Evolutionary conservation across 306 rosid species (phyloP).

Genomic region (Castanea sativa): DNA sequence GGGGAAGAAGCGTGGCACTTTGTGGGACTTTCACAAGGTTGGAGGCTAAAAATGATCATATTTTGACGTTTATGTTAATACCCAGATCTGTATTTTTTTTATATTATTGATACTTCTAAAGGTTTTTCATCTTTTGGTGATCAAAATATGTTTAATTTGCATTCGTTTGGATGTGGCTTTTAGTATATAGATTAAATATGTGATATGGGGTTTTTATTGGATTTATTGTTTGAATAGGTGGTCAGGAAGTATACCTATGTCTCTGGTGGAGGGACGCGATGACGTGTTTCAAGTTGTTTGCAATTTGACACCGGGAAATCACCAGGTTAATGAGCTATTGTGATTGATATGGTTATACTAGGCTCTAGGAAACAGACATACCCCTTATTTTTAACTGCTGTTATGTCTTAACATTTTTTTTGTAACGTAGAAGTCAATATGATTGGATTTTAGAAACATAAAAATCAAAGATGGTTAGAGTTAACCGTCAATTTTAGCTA

Average conservation of each 20-base stretch:
- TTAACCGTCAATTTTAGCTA: neutral
- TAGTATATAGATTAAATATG: neutral
- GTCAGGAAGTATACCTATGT: slow-evolving; percentile 63
- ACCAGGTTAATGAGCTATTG: slow-evolving; percentile 56
- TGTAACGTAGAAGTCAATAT: neutral
- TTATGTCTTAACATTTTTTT: neutral
- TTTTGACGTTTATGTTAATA: slow-evolving; percentile 1
- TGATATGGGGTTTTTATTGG: slow-evolving; percentile 23
- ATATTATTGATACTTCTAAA: slow-evolving; percentile 12
- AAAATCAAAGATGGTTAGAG: neutral
- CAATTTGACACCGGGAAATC: slow-evolving; percentile 71
- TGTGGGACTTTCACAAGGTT: slow-evolving; percentile 76
- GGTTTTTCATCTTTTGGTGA: slow-evolving; percentile 2
- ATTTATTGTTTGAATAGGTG: slow-evolving; percentile 48
- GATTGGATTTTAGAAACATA: neutral
- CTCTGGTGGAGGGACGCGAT: slow-evolving; percentile 76
- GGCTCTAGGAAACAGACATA: neutral
- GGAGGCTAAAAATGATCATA: neutral
- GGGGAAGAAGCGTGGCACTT: slow-evolving; percentile 71
- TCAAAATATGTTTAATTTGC: neutral
- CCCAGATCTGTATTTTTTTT: neutral
- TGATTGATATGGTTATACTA: slow-evolving; percentile 1
- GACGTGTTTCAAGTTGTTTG: slow-evolving; percentile 78
- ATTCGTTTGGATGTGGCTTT: neutral
- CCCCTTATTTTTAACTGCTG: neutral